A percentile compares a stretch with the other conserved stretches of the same genome.
phyloP scores from a whole-genome alignment of 1,284 basidiomycete species.

The Cutaneotrichosporon cyanovorans region DNA sequence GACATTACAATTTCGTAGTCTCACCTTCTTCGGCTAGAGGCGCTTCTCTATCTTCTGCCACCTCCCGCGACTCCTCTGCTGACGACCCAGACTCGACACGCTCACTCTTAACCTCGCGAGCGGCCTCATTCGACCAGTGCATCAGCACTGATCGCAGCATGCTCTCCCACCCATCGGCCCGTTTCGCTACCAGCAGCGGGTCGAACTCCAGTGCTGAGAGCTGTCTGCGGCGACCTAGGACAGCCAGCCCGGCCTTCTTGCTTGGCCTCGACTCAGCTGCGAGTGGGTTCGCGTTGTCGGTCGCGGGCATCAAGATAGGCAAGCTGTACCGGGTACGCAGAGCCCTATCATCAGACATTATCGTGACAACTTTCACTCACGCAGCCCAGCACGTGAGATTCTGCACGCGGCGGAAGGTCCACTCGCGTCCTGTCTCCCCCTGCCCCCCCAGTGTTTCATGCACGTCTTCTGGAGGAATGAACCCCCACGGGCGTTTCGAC shows the following conservation, averaged over 20 bases:
- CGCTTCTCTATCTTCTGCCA: not conserved
- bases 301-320: slow-evolving; percentile 27
- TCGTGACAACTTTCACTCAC: slow-evolving; percentile 22
- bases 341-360: slow-evolving; percentile 26
- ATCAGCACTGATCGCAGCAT: slow-evolving; percentile 25
- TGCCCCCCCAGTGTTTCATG: slow-evolving; percentile 31
- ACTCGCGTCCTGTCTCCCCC: slow-evolving; percentile 25
- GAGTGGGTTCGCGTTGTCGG: not conserved
- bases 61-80: no score
- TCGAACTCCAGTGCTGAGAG: slow-evolving; percentile 30
- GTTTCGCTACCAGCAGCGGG: slow-evolving; percentile 37
- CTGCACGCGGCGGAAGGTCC: slow-evolving; percentile 42
- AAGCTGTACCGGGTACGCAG: slow-evolving; percentile 38
- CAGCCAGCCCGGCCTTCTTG: not conserved
- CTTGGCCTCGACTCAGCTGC: not conserved
- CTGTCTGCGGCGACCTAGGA: slow-evolving; percentile 5
- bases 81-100: not conserved
- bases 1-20: not conserved
- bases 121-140: slow-evolving; percentile 33
- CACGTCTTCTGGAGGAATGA: slow-evolving; percentile 39
- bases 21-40: not conserved
- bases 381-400: slow-evolving; percentile 44
- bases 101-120: slow-evolving; percentile 20
- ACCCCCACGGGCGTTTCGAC: slow-evolving; percentile 40
- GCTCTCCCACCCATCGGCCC: slow-evolving; percentile 30